Conservation (phyloP, 306 rosid genomes). For the Bauhinia variegata region DNA sequence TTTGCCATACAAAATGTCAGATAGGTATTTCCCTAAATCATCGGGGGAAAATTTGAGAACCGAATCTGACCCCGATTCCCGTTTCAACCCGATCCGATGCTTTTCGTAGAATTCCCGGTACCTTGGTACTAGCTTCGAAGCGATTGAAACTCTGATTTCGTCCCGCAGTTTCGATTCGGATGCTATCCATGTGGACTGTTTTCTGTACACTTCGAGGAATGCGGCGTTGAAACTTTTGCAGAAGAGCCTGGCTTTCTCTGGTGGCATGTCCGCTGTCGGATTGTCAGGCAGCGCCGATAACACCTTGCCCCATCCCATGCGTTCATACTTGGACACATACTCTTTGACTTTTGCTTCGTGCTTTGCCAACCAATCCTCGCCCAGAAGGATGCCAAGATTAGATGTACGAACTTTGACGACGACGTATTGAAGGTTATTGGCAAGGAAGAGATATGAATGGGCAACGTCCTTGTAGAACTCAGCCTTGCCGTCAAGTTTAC, state of each 20-base stretch:
- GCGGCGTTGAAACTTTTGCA: constrained; percentile 48
- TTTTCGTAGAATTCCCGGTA: constrained; percentile 48
- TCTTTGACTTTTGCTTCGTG: constrained; percentile 74
- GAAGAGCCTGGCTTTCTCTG: constrained; percentile 47
- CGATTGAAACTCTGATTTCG: constrained; percentile 53
- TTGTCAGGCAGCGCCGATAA: constrained; percentile 52
- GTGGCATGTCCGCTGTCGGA: constrained; percentile 52
- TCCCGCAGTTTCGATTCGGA: constrained; percentile 62
- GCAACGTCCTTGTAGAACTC: constrained; percentile 72
- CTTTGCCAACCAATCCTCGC: constrained; percentile 63
- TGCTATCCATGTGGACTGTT: constrained; percentile 67
- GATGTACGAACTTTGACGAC: constrained; percentile 63
- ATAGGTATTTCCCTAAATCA: constrained; percentile 54
- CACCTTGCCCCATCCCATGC: constrained; percentile 79
- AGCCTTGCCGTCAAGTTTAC: constrained; percentile 79
- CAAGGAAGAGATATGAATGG: constrained; percentile 76
- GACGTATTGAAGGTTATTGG: constrained; percentile 90
- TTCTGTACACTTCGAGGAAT: constrained; percentile 55
- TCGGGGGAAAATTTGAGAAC: constrained; percentile 51
- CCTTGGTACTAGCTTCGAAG: constrained; percentile 40
- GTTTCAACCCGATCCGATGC: constrained; percentile 36
- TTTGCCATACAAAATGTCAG: constrained; percentile 54
- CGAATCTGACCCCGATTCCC: constrained; percentile 34
- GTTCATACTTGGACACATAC: constrained; percentile 68
- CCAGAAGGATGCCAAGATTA: constrained; percentile 56